These are phyloP conservation scores for Diatrype stigma DNA, from an alignment of 2,329 filamentous ascomycete species.

Conservation along the genomic window DNA sequence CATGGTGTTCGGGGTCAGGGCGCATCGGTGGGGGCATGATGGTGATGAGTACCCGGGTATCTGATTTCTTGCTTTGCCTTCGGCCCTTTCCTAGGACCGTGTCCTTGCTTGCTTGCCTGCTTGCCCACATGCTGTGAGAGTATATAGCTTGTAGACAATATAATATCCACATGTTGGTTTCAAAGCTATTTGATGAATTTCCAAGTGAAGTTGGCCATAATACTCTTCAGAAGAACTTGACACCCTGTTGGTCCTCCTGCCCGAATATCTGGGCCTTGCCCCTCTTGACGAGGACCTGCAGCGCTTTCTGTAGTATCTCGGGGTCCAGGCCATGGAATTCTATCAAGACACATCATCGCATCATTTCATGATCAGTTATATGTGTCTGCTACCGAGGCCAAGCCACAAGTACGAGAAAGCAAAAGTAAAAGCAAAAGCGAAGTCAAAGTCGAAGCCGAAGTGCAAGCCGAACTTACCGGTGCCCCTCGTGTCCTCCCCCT, in stretches of 20 bases:
- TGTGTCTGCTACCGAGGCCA: no score
- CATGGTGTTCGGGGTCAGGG: conserved; percentile 11
- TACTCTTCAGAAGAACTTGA: conserved; percentile 85
- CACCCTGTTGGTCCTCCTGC: conserved; percentile 78
- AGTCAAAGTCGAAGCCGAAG: not conserved
- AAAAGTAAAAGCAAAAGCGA: conserved; percentile 1
- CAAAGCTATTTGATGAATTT: no score
- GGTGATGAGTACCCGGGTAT: not conserved
- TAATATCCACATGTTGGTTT: not conserved
- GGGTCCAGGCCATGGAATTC: conserved; percentile 88
- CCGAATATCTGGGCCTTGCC: conserved; percentile 95
- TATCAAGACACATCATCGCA: no score
- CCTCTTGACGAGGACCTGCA: conserved; percentile 79
- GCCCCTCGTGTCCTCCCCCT: conserved; percentile 75
- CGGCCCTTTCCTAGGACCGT: not conserved
- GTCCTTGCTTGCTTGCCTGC: no score
- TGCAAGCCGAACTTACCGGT: conserved; percentile 59
- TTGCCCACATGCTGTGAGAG: not conserved
- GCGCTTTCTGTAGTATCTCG: conserved; percentile 72
- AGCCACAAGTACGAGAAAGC: not conserved
- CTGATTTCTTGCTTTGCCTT: not conserved
- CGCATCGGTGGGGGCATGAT: not conserved
- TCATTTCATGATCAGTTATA: no score
- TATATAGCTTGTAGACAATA: not conserved
- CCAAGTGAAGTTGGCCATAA: not conserved